phyloP scores from a whole-genome alignment of 2,329 filamentous ascomycete species.

The Xylariaceae sp. region DNA sequence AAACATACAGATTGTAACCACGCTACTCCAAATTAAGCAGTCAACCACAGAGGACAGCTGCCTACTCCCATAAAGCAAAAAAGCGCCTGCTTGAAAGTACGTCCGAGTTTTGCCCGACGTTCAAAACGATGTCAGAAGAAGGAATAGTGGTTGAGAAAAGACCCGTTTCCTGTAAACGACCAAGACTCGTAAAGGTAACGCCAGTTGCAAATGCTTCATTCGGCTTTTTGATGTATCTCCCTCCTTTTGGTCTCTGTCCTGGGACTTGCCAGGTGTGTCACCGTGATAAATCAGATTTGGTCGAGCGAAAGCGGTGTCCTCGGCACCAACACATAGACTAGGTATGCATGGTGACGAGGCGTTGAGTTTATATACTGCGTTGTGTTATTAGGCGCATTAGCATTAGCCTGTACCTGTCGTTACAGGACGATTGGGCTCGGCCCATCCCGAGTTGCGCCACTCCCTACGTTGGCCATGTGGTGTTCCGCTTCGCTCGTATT shows the following conservation, averaged over 20 bases:
- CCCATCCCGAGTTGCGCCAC: constrained; percentile 54
- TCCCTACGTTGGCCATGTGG: constrained; percentile 41
- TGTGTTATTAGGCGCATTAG: constrained; percentile 5
- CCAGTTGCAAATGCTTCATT: constrained; percentile 30
- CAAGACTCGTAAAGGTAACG: constrained; percentile 24
- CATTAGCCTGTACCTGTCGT: constrained; percentile 40
- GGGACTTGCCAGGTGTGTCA: not conserved
- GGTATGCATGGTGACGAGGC: constrained; percentile 18
- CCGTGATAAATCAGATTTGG: not conserved
- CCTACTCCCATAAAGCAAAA: constrained; percentile 19
- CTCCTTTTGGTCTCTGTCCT: not conserved
- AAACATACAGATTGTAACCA: constrained; percentile 21
- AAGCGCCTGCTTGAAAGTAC: constrained; percentile 20
- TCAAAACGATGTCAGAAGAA: constrained; percentile 12
- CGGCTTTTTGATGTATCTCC: too few species aligned
- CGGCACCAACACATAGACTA: constrained; percentile 18
- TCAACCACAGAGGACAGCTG: constrained; percentile 15
- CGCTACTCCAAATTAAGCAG: constrained; percentile 28
- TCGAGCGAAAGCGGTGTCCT: constrained; percentile 2
- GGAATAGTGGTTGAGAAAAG: constrained; percentile 2
- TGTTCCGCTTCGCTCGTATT: constrained; percentile 43
- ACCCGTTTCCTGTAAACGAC: constrained; percentile 12
- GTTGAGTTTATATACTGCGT: constrained; percentile 24
- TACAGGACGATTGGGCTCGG: constrained; percentile 45
- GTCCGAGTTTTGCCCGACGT: constrained; percentile 5